A percentile compares a stretch with the other conserved stretches of the same genome.
phyloP scores from a whole-genome alignment of 2,329 filamentous ascomycete genomes.

The Blumeria hordei region DNA sequence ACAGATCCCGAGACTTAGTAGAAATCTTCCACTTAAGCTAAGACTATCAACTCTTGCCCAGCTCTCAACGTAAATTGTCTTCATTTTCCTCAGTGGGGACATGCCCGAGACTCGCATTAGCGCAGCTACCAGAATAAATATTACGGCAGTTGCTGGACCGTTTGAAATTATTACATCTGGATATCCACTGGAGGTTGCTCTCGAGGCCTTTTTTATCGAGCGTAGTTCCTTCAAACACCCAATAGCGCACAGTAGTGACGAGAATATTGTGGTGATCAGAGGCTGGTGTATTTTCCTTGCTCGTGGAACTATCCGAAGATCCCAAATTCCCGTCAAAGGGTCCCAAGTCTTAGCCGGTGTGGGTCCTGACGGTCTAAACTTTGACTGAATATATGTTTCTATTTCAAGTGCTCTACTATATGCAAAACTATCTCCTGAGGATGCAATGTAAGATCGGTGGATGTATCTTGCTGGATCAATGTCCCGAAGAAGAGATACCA shows the following conservation, averaged over 20 bases:
- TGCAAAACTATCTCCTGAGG: slow-evolving; percentile 52
- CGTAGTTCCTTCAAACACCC: slow-evolving; percentile 33
- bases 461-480: slow-evolving; percentile 25
- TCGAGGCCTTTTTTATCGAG: slow-evolving; percentile 10
- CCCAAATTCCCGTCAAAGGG: slow-evolving; percentile 10
- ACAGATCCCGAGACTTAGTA: slow-evolving; percentile 38
- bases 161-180: slow-evolving; percentile 68
- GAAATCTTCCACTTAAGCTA: slow-evolving; percentile 62
- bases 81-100: slow-evolving; percentile 33
- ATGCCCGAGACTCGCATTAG: slow-evolving; percentile 24
- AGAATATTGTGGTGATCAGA: slow-evolving; percentile 46
- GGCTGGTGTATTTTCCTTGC: slow-evolving; percentile 67
- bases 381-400: slow-evolving; percentile 21
- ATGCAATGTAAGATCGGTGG: slow-evolving; percentile 56
- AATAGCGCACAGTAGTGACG: slow-evolving; percentile 38
- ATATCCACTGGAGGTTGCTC: slow-evolving; percentile 19
- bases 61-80: slow-evolving; percentile 70
- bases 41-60: slow-evolving; percentile 68
- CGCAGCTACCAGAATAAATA: slow-evolving; percentile 36
- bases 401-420: slow-evolving; percentile 38
- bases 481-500: slow-evolving; percentile 59
- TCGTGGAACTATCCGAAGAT: slow-evolving; percentile 41
- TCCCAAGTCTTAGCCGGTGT: slow-evolving; percentile 5
- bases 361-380: slow-evolving; percentile 2
- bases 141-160: slow-evolving; percentile 68